phyloP scores from a whole-genome alignment of 1,284 basidiomycete genomes.

The Hypsizygus ulmarius region DNA sequence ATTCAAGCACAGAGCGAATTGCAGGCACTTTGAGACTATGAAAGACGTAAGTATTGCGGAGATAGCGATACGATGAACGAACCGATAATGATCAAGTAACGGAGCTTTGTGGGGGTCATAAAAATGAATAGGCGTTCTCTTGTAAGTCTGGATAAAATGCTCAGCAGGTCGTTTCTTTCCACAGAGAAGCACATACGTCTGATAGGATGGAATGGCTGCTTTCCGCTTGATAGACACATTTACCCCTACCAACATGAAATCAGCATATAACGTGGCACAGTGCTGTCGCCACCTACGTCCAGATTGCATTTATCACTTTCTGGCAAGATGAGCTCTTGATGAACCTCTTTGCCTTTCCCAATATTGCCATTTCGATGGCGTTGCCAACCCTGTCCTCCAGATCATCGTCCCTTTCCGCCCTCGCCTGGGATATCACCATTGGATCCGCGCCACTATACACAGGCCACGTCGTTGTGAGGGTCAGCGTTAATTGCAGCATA shows the following conservation, averaged over 20 bases:
- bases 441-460: conserved; percentile 82
- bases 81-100: conserved; percentile 90
- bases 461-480: conserved; percentile 85
- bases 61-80: conserved; percentile 16
- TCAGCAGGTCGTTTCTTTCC: background rate
- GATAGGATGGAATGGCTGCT: conserved; percentile 84
- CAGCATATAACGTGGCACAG: conserved; percentile 8
- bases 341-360: conserved; percentile 81
- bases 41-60: background rate
- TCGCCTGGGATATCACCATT: conserved; percentile 57
- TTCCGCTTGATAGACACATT: conserved; percentile 86
- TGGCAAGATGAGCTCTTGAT: conserved; percentile 86
- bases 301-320: conserved; percentile 81
- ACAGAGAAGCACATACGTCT: conserved; percentile 53
- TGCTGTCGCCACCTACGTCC: conserved; percentile 49
- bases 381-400: conserved; percentile 81
- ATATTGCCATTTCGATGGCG: conserved; percentile 88
- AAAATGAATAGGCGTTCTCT: conserved; percentile 87
- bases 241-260: conserved; percentile 50
- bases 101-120: conserved; percentile 94
- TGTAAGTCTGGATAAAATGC: conserved; percentile 72
- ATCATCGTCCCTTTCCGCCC: conserved; percentile 72
- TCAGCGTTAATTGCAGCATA: conserved; percentile 74
- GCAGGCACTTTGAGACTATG: conserved; percentile 87
- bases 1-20: conserved; percentile 87